A percentile compares a stretch with the other conserved stretches of the same genome.
These are phyloP conservation scores for Tolypocladium sp. DNA, from an alignment of 2,329 filamentous ascomycete species.

Conservation along the genomic window DNA sequence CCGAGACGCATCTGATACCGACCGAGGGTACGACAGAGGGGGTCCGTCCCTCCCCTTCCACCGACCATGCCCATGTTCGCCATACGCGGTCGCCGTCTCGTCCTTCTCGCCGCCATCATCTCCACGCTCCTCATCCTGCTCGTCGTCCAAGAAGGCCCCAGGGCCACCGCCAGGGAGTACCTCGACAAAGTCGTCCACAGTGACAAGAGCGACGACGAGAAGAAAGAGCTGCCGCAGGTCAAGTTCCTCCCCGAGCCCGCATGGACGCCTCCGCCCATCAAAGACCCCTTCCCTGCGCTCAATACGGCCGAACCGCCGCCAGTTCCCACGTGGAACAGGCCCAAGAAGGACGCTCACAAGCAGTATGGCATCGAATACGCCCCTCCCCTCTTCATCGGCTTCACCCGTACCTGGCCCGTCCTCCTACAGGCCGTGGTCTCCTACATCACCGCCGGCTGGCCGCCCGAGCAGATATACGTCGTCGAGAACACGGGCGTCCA, in stretches of 20 bases:
- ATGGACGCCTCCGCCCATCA: conserved; percentile 25
- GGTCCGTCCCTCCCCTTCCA: background rate
- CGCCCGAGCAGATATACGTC: conserved; percentile 44
- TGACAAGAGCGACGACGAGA: background rate
- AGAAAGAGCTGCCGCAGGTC: background rate
- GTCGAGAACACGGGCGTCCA: conserved; percentile 51
- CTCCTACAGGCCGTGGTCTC: conserved; percentile 45
- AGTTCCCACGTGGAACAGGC: conserved; percentile 34
- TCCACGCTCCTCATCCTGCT: background rate
- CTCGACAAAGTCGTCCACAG: background rate
- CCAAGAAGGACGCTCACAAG: conserved; percentile 26
- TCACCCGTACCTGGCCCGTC: conserved; percentile 46
- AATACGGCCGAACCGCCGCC: conserved; percentile 24
- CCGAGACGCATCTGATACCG: background rate
- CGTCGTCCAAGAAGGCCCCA: background rate
- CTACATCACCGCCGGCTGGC: conserved; percentile 52
- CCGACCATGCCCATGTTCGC: background rate
- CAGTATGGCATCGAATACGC: conserved; percentile 25
- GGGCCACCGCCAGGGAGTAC: background rate
- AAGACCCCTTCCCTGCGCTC: conserved; percentile 33
- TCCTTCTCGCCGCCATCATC: background rate
- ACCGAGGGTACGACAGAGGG: background rate
- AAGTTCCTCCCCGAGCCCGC: conserved; percentile 22
- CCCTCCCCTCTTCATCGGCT: conserved; percentile 49
- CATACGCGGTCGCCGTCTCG: background rate